A percentile compares a stretch with the other conserved stretches of the same genome.
Evolutionary conservation across 2,329 filamentous ascomycete species (phyloP).

Genomic region (Aspergillus unguis): DNA sequence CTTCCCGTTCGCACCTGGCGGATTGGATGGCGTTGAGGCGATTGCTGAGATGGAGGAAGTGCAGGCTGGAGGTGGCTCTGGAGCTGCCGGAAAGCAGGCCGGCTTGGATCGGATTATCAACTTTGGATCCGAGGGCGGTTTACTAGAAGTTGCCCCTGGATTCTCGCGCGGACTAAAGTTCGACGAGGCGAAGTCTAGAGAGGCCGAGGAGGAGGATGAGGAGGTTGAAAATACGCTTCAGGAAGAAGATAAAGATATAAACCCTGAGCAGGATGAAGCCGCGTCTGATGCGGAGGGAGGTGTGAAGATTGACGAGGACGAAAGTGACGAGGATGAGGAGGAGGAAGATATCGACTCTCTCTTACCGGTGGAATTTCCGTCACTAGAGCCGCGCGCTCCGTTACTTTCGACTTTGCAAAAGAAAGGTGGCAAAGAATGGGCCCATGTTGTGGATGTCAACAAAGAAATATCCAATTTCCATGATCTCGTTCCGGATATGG

Average conservation of each 20-base stretch:
- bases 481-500: conserved; percentile 94
- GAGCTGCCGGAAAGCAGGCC: conserved; percentile 38
- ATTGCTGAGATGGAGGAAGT: conserved; percentile 78
- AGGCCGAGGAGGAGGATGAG: conserved; percentile 61
- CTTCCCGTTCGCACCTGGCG: conserved; percentile 90
- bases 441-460: conserved; percentile 96
- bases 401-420: conserved; percentile 69
- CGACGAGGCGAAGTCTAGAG: conserved; percentile 55
- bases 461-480: conserved; percentile 90
- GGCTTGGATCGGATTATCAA: conserved; percentile 82
- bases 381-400: conserved; percentile 77
- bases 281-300: conserved; percentile 32
- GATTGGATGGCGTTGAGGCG: conserved; percentile 80
- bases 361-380: conserved; percentile 87
- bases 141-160: conserved; percentile 80
- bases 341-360: conserved; percentile 74
- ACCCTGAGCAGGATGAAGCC: conserved; percentile 53
- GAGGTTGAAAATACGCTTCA: conserved; percentile 66
- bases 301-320: conserved; percentile 26
- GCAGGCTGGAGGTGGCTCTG: conserved; percentile 47
- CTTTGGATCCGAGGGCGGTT: conserved; percentile 69
- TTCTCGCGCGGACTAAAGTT: conserved; percentile 76
- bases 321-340: conserved; percentile 27
- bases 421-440: conserved; percentile 83
- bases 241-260: conserved; percentile 38